Base-by-base conservation (phyloP, 2,329 filamentous ascomycete species). In the Ampelomyces quisqualis region DNA sequence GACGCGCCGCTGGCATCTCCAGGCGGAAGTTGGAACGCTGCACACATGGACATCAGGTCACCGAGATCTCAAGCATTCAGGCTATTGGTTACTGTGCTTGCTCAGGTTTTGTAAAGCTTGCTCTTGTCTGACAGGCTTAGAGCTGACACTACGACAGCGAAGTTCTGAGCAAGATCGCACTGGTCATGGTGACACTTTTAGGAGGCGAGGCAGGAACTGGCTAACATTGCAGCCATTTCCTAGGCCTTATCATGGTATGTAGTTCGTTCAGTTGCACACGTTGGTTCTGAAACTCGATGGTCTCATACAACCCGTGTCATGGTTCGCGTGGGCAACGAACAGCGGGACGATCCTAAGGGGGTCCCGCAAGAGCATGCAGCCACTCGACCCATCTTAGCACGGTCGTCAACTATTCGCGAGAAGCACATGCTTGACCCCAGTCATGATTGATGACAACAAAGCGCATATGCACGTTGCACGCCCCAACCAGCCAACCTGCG, bases 391-490 rank as follows among this genome's bases (percentile, higher is more conserved):
- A 33, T 15, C 37, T 20, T 34, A 34, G 32, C 20, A 29, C 23
- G 20, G 23, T 19, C 18, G 19, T 29, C 18, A 29, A 28, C 10
- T n/a, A 23, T 34, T 31, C 23, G 24, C 19, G 9, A 40, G 27
- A 18, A 34, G 5, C 11, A 29, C 30, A 34, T 34, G 8, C 22
- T 20, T 20, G n/a, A n/a, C n/a, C n/a, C n/a, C 17, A 17, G 19
- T 26, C 36, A 28, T 23, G 33, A 31, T 19, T 24, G 35, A 22
- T 19, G 34, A 43, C 42, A 43, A 14, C 33, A 15, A 40, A 36
- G 30, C 27, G 33, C 39, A 35, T 37, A 47, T 47, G 38, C 41
- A 42, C 35, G 34, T 41, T 45, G 40, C 40, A 48, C 45, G 45
- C 34, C 40, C 38, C 32, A 41, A 36, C 33, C 44, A 37, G 38